Evolutionary conservation across 1,284 basidiomycete genomes (phyloP), one percentile per base, ranked within the genome.

Genomic region (Pseudozyma thailandica): DNA sequence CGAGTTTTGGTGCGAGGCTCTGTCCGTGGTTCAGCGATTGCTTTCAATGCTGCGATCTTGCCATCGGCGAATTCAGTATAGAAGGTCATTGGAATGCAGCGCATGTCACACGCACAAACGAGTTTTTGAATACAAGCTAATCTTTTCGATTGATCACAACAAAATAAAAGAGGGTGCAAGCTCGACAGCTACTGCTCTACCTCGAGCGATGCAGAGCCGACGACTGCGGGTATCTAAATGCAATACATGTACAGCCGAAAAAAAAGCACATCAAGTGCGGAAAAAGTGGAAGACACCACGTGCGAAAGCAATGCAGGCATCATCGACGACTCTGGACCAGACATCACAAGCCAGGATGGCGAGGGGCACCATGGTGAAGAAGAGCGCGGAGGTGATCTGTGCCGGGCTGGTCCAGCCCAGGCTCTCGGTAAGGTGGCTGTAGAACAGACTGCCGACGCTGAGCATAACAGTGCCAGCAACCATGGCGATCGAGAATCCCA

Each of bases 401-500:
- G 63, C 64, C 2, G 56, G 57, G 41, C 46, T 56, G 20, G 59
- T 55, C 56, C 65, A 62, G 31, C 68, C 61, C 2, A 66, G 57
- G 13, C 43, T 39, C n/a, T 38, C 56, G 23, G 56, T 58, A 26
- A 74, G 61, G 44, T 65, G 54, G 42, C 30, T 43, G 54, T 74
- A 65, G 42, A 74, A 43, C 25, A 74, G n/a, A 33, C 58, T 58
- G 20, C 76, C 76, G 12, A 76, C 48, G 35, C 71, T 72, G 20
- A 76, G 60, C 59, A 76, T 72, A 13, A 76, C 60, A 8, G 71
- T 71, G 15, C 76, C 76, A 2, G 59, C 49, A 12, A 71, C 53
- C 54, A 78, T 64, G 51, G 63, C 72, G 31, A 78, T 66, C 18
- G 72, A 68, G 56, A 71, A 76, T 16, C 56, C 56, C 20, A 78